Evolutionary conservation across 495 filamentous ascomycete species (phyloP).

Genomic region (Friedmanniomyces simplex): DNA sequence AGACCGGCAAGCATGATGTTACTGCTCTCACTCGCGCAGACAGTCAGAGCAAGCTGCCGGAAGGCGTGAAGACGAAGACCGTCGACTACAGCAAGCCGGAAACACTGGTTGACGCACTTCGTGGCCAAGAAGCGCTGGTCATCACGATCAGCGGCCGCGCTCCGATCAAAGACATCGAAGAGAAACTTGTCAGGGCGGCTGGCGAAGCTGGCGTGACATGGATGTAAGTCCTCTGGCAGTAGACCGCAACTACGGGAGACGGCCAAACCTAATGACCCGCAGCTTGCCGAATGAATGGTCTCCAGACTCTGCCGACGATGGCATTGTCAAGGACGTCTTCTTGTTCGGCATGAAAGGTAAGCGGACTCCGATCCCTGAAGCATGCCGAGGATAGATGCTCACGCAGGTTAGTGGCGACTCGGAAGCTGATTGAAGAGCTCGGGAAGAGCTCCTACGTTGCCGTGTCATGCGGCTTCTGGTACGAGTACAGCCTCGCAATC

Average conservation of each 20-base stretch:
- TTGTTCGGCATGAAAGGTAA: background rate
- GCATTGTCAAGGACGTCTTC: background rate
- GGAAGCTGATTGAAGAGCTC: conserved; percentile 30
- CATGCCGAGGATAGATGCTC: background rate
- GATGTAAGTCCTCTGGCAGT: conserved; percentile 24
- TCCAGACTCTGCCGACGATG: background rate
- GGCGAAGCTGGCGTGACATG: conserved; percentile 49
- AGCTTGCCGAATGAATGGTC: conserved; percentile 45
- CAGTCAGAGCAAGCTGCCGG: conserved; percentile 34
- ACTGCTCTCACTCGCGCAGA: conserved; percentile 43
- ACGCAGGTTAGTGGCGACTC: background rate
- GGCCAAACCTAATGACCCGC: background rate
- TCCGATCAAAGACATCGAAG: conserved; percentile 28
- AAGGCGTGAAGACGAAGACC: conserved; percentile 23
- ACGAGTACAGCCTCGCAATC: conserved; percentile 39
- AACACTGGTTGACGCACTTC: conserved; percentile 37
- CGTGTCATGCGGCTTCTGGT: conserved; percentile 40
- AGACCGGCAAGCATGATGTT: conserved; percentile 27
- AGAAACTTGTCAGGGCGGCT: conserved; percentile 48
- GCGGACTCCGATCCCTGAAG: background rate
- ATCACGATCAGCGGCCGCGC: conserved; percentile 48
- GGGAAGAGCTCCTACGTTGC: background rate
- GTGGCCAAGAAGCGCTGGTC: conserved; percentile 36
- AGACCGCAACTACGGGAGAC: background rate
- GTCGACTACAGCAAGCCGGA: conserved; percentile 38